Base-by-base conservation (phyloP, 306 rosid genomes). In the Rosa lucieae region DNA sequence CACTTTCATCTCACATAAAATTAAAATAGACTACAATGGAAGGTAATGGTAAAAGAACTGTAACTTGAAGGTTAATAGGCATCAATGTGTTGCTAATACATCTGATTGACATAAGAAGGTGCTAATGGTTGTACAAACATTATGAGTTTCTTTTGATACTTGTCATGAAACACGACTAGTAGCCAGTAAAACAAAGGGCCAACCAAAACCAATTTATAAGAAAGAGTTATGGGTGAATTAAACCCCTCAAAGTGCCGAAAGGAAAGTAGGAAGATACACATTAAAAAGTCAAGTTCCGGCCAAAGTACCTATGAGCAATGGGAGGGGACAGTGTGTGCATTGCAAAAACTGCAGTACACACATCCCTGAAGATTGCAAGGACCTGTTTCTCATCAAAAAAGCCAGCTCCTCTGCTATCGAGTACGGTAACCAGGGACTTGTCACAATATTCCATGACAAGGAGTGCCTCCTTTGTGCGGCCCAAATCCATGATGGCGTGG, bases 401-500 rank as follows among this genome's bases (percentile, higher is more conserved):
- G 47, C 92, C 97, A 66, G 90, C 67, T 77, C 99, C 99, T 63
- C 96, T 87, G 83, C 90, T 95, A 82, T 95, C 99, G 72, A 95
- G 87, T 76, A 93, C 99, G 84, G 0, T 91, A 78, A 91, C 97
- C 79, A 95, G 86, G 80, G 98, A 91, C 86, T 83, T 92, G 49
- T 95, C 98, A 83, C 99, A 95, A 84, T 87, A 90, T 71, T 92
- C 98, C 99, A 95, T 93, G 72, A 91, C 98, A 86, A 95, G 89
- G 72, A 92, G 72, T 7, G 96, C 99, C 85, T 95, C 99, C 84
- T 95, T 95, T 2, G 93, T 93, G 85, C 99, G 86, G 52, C 97
- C 98, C 97, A 91, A 89, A 83, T 95, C 98, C 89, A 91, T 61
- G 82, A 95, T 82, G 40, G 97, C 72, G 79, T 90, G 94, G 9